Base-by-base conservation (phyloP, 768 basidiomycete species). In the Polyporus arcularius region DNA sequence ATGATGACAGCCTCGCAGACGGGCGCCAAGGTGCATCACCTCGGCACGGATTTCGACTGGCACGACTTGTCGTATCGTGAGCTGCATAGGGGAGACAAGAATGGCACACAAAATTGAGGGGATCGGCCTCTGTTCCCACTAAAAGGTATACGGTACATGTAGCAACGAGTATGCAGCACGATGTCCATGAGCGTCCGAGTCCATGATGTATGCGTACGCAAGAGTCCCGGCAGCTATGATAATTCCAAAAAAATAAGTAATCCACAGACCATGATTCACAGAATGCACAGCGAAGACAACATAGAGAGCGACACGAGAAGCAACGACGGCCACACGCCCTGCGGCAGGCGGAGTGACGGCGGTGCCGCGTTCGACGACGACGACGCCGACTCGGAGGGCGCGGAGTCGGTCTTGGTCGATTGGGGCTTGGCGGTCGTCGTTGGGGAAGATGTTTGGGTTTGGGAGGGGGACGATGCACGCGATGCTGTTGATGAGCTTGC, bases 231-330 rank as follows among this genome's bases (percentile, higher is more conserved):
- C 35, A 35, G 35, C 35, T 7, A 11, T 11, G 7, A 35, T 35
- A 11, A 35, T 6, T 35, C 35, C 35, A 35, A 35, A 35, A 35
- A 32, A 42, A 35, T 28, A 38, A n/a, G 30, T 45, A 51, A 18
- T 12, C 10, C 30, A 18, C 31, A 30, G 14, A 53, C 11, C 39
- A 38, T 32, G 46, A 50, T 57, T 61, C 60, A 61, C 46, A 62
- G 61, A 30, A 62, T 54, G 56, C 38, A 62, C 12, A 62, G 49
- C 50, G 55, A 57, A 9, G 45, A 39, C 14, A 62, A n/a, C 55
- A 57, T 41, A 21, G 61, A 57, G 45, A 62, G 55, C 51, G 56
- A 47, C 6, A 53, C 51, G 45, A 62, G 51, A 30, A 39, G 10
- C 26, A 53, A 26, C 40, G 54, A 56, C 54, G 46, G 10, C 49